Percentiles rank a stretch among this genome's conserved stretches.
phyloP scores from a whole-genome alignment of 1,284 basidiomycete species.

The Exsudoporus floridanus region DNA sequence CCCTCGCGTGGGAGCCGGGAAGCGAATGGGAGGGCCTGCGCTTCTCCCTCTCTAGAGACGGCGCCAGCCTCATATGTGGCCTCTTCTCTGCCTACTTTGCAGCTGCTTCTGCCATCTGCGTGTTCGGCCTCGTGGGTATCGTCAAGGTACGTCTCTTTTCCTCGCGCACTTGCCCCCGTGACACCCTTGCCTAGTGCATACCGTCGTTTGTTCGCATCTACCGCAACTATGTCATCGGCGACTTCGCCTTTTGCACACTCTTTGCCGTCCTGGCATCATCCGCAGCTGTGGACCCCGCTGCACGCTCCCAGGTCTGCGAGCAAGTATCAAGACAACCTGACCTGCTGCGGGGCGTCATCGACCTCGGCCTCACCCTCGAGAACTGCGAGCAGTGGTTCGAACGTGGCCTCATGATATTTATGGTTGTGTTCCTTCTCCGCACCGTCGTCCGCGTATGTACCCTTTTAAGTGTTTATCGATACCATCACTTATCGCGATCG shows the following conservation, averaged over 20 bases:
- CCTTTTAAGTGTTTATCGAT: neutral
- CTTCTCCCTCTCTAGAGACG: conserved; percentile 58
- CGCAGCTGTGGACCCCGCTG: conserved; percentile 53
- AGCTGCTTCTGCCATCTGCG: conserved; percentile 57
- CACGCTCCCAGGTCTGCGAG: conserved; percentile 65
- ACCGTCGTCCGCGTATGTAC: conserved; percentile 61
- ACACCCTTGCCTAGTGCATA: conserved; percentile 41
- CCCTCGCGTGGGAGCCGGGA: conserved; percentile 66
- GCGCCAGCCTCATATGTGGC: conserved; percentile 63
- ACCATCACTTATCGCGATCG: neutral
- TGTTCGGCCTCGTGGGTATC: conserved; percentile 65
- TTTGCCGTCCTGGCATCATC: conserved; percentile 56
- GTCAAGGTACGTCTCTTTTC: conserved; percentile 47
- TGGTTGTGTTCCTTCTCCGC: conserved; percentile 58
- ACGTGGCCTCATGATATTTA: conserved; percentile 55
- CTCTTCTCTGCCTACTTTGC: conserved; percentile 65
- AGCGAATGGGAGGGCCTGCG: conserved; percentile 69
- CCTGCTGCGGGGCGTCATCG: conserved; percentile 65
- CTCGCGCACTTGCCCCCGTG: neutral
- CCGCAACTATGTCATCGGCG: conserved; percentile 73
- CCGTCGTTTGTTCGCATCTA: conserved; percentile 58
- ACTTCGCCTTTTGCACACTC: conserved; percentile 64
- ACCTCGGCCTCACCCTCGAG: conserved; percentile 70
- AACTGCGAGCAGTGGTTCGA: conserved; percentile 79
- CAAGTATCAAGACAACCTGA: conserved; percentile 71